phyloP scores from a whole-genome alignment of 495 filamentous ascomycete species.

The Xylaria longipes region DNA sequence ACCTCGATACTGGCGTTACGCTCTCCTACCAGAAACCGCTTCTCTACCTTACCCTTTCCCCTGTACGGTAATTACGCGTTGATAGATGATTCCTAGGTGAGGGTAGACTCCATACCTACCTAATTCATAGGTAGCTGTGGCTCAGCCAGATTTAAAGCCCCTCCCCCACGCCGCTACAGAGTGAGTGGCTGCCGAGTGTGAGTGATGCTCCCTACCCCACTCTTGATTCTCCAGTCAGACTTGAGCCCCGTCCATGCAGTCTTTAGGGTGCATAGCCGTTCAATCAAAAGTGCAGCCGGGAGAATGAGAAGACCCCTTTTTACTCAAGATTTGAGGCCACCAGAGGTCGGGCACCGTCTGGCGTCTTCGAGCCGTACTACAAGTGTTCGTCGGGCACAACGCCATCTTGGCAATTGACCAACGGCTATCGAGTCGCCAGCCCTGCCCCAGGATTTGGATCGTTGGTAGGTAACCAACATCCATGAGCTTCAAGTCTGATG shows the following conservation, averaged over 20 bases:
- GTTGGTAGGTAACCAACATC: background rate
- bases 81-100: too few species aligned
- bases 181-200: background rate
- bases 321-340: background rate
- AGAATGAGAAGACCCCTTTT: conserved; percentile 13
- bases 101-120: too few species aligned
- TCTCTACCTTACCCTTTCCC: background rate
- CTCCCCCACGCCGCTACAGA: background rate
- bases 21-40: background rate
- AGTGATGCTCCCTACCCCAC: background rate
- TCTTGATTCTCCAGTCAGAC: background rate
- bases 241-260: background rate
- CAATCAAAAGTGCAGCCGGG: conserved; percentile 16
- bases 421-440: background rate
- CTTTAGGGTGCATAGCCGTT: background rate
- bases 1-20: background rate
- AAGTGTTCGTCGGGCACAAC: conserved; percentile 19
- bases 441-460: background rate
- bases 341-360: conserved; percentile 15
- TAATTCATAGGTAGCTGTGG: background rate
- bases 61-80: background rate
- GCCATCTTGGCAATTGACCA: conserved; percentile 18
- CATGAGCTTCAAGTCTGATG: background rate
- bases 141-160: background rate
- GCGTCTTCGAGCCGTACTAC: background rate